These are phyloP conservation scores for Cytospora leucostoma DNA, from an alignment of 2,329 filamentous ascomycete genomes.

Conservation along the genomic window DNA sequence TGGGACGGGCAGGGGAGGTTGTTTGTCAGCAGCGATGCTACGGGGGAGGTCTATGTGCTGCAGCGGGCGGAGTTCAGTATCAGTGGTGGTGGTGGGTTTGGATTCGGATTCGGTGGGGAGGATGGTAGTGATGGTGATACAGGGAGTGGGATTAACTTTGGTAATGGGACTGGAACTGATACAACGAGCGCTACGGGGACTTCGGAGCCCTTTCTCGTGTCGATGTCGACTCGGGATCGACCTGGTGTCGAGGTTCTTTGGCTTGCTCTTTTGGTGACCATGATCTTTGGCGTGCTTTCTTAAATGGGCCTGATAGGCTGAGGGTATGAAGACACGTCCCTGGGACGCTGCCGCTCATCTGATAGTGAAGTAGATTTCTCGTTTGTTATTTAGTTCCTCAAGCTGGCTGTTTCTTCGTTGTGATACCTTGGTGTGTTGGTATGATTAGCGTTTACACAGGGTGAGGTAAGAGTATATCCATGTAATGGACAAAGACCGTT, in stretches of 20 bases:
- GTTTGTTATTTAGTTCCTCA: no score
- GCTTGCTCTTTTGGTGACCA: constrained; percentile 28
- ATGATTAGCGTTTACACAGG: no score
- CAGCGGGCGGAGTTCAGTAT: constrained; percentile 30
- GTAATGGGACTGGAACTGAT: background rate
- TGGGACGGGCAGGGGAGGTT: constrained; percentile 54
- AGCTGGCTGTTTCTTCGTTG: no score
- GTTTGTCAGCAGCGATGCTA: constrained; percentile 63
- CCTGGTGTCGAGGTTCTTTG: constrained; percentile 22
- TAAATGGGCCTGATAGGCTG: constrained; percentile 17
- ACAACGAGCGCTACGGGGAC: constrained; percentile 11
- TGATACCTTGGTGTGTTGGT: no score
- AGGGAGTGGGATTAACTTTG: constrained; percentile 12
- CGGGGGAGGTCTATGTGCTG: constrained; percentile 66
- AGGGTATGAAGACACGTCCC: no score
- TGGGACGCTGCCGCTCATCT: no score
- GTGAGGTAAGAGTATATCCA: no score
- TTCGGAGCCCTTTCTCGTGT: constrained; percentile 26
- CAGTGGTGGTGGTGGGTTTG: constrained; percentile 3
- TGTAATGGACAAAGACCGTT: no score
- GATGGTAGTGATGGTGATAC: constrained; percentile 5
- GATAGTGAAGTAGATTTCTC: no score
- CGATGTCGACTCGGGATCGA: constrained; percentile 24
- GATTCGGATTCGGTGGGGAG: no score
- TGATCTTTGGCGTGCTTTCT: constrained; percentile 30